Evolutionary conservation across 2,329 filamentous ascomycete species (phyloP).

Genomic region (Aureobasidium sp.): DNA sequence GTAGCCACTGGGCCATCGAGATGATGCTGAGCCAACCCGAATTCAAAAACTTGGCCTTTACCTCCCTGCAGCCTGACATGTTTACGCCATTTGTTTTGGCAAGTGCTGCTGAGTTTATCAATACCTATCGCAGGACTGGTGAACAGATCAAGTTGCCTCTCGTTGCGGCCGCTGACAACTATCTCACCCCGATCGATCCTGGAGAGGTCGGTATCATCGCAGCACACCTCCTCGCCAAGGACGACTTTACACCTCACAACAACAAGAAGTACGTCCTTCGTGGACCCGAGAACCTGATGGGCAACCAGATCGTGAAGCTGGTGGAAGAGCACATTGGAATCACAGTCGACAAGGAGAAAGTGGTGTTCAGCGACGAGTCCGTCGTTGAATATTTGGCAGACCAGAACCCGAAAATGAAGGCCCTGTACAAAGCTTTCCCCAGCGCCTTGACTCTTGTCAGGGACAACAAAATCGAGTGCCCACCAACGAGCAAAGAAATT

Average conservation of each 20-base stretch:
- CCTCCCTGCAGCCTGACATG: background rate
- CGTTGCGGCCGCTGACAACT: background rate
- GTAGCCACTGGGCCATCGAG: background rate
- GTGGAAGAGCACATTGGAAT: background rate
- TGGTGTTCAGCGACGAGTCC: background rate
- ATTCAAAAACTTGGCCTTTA: background rate
- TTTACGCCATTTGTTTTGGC: background rate
- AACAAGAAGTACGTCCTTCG: background rate
- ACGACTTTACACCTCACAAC: background rate
- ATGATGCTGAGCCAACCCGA: background rate
- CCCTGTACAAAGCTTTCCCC: no score
- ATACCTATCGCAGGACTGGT: background rate
- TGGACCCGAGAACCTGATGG: background rate
- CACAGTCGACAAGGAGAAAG: background rate
- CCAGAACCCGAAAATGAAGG: no score
- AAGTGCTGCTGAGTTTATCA: background rate
- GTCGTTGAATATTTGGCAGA: background rate
- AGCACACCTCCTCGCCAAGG: background rate
- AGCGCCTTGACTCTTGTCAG: no score
- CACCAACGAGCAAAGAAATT: background rate
- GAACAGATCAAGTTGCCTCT: background rate
- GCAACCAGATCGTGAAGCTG: background rate
- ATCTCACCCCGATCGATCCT: background rate
- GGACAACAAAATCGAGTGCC: background rate
- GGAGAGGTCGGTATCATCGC: background rate